Base-by-base conservation (phyloP, 495 filamentous ascomycete genomes). In the Lophium mytilinum region DNA sequence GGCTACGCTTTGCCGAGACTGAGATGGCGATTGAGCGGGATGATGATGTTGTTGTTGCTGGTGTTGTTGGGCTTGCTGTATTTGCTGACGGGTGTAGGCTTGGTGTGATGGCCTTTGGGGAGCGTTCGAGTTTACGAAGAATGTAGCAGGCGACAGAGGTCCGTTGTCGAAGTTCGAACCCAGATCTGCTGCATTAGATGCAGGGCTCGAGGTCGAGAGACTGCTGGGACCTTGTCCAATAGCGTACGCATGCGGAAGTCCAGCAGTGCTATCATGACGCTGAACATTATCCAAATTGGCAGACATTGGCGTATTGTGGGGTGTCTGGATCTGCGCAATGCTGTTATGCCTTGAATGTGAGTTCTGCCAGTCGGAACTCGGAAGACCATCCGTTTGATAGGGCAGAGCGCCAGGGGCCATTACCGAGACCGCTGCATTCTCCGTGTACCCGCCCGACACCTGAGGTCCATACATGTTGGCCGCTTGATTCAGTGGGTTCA, bases 191-290 rank as follows among this genome's bases (percentile, higher is more conserved):
- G 41, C 61, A 1, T 62, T 64, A 9, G 68, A 70, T 12, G 50
- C 65, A 12, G 70, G 69, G 52, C 75, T 79, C 10, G 86, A 81
- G 55, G 83, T 87, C 37, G 82, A 74, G 49, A 88, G 78, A 61
- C 74, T 82, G 15, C 71, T 70, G n/a, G 82, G 78, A 10, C 78
- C 81, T 51, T 82, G 80, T 33, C 82, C 86, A 57, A 90, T 89
- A 15, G 86, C 82, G 69, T 83, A 89, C 3, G 84, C 87, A 70
- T 83, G 80, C 45, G 84, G 80, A 24, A 41, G 53, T 68, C 76
- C 66, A 76, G 77, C 59, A 18, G 55, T 15, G 34, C 62, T 58
- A 40, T 65, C 62, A 17, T 61, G 24, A 0, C 65, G 56, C 24
- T 58, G 57, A 48, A 15, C 11, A 18, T 55, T 18, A 35, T 64